Evolutionary conservation across 2,329 filamentous ascomycete species (phyloP).

Genomic region (Ophiostoma angusticollis): DNA sequence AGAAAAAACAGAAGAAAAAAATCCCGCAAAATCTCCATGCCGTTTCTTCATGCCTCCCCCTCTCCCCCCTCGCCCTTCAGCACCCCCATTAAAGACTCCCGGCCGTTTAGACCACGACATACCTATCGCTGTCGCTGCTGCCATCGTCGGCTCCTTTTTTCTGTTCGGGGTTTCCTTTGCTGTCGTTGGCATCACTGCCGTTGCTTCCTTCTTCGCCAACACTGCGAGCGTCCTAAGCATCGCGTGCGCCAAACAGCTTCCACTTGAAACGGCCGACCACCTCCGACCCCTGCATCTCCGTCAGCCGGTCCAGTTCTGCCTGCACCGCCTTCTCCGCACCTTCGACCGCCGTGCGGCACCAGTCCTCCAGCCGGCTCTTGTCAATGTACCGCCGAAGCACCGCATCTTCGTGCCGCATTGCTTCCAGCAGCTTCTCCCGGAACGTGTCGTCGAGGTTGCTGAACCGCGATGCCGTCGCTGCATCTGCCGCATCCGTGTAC

Average conservation of each 20-base stretch:
- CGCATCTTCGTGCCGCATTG: conserved; percentile 61
- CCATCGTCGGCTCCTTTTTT: no score
- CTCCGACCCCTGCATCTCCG: conserved; percentile 6
- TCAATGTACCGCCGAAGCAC: conserved; percentile 51
- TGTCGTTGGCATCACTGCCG: no score
- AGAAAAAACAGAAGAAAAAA: no score
- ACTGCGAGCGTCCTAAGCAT: background rate
- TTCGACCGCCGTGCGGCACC: conserved; percentile 30
- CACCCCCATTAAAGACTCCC: no score
- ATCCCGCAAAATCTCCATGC: no score
- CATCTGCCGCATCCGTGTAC: conserved; percentile 47
- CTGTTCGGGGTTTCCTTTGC: no score
- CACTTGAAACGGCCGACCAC: conserved; percentile 1
- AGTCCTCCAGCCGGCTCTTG: conserved; percentile 56
- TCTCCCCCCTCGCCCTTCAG: no score
- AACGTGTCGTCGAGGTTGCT: conserved; percentile 47
- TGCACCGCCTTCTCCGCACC: conserved; percentile 19
- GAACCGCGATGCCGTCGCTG: conserved; percentile 32
- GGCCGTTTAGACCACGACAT: no score
- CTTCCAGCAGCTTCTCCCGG: conserved; percentile 53
- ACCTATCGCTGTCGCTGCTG: no score
- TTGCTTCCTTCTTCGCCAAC: no score
- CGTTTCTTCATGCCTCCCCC: no score
- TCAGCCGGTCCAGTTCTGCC: conserved; percentile 13
- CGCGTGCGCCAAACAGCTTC: conserved; percentile 7